These are phyloP conservation scores for Papilionanthe hybrid DNA, from an alignment of 116 monocot genomes.

Conservation along the genomic window DNA sequence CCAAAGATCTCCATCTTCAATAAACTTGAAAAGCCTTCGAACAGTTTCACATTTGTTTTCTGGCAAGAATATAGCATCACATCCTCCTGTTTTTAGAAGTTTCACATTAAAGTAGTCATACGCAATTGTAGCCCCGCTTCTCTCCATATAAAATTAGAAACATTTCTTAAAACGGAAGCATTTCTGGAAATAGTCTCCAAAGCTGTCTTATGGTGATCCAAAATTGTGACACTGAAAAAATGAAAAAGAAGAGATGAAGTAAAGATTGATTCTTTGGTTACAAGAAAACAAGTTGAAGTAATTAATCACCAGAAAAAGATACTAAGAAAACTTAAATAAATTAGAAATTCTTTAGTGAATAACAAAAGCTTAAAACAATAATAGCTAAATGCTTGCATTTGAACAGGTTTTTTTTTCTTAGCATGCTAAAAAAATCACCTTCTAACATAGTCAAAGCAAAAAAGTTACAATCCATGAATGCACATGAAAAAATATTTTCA, in stretches of 20 bases:
- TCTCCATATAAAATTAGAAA: slow-evolving; percentile 70
- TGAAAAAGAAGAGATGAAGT: background rate
- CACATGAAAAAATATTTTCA: background rate
- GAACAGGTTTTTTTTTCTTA: background rate
- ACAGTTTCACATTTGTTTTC: slow-evolving; percentile 50
- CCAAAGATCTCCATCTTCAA: slow-evolving; percentile 97
- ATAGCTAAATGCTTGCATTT: background rate
- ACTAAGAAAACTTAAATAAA: background rate
- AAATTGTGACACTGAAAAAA: slow-evolving; percentile 62
- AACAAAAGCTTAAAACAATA: background rate
- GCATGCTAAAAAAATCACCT: background rate
- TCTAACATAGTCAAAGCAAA: background rate
- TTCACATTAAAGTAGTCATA: slow-evolving; percentile 71
- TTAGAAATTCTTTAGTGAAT: background rate
- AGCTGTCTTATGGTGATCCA: slow-evolving; percentile 97
- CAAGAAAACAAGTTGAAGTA: background rate
- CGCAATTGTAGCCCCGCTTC: slow-evolving; percentile 95
- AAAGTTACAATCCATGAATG: background rate
- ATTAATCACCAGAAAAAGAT: background rate
- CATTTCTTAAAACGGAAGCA: slow-evolving; percentile 40
- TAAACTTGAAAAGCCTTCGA: slow-evolving; percentile 52
- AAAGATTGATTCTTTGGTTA: background rate
- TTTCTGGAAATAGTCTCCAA: slow-evolving; percentile 44
- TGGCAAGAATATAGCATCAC: slow-evolving; percentile 25
- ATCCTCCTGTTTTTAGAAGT: slow-evolving; percentile 21